A percentile compares a stretch with the other conserved stretches of the same genome.
Conservation (phyloP, 345 rosid genomes). For the Dipteronia dyeriana region DNA sequence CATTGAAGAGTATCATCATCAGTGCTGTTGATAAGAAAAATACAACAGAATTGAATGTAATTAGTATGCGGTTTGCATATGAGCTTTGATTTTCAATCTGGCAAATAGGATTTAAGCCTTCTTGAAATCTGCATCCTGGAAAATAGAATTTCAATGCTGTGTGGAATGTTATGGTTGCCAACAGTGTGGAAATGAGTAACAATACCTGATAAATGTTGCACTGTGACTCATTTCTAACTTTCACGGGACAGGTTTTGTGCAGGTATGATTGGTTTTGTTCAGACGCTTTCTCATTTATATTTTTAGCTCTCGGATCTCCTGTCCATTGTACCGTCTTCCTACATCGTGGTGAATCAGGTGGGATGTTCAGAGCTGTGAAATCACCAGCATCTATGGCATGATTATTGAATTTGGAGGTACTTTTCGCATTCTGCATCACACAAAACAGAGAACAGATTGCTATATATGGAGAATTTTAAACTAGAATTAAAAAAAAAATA, state of each 20-base stretch:
- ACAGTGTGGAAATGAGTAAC: background rate
- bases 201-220: background rate
- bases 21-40: constrained; percentile 8
- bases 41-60: constrained; percentile 9
- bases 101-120: background rate
- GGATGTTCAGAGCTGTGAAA: background rate
- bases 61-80: background rate
- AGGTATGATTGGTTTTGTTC: background rate
- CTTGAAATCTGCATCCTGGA: background rate
- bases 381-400: background rate
- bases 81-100: background rate
- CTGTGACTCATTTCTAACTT: background rate
- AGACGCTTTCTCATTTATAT: background rate
- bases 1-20: background rate
- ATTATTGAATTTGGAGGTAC: background rate
- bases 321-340: background rate
- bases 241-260: background rate
- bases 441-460: background rate
- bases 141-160: background rate
- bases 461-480: no score
- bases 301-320: background rate
- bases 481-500: no score
- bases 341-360: background rate
- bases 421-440: background rate
- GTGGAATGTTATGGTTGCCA: background rate